Evolutionary conservation across 169 alveolate genomes (phyloP).

Genomic region (Plasmodium yoelii): DNA sequence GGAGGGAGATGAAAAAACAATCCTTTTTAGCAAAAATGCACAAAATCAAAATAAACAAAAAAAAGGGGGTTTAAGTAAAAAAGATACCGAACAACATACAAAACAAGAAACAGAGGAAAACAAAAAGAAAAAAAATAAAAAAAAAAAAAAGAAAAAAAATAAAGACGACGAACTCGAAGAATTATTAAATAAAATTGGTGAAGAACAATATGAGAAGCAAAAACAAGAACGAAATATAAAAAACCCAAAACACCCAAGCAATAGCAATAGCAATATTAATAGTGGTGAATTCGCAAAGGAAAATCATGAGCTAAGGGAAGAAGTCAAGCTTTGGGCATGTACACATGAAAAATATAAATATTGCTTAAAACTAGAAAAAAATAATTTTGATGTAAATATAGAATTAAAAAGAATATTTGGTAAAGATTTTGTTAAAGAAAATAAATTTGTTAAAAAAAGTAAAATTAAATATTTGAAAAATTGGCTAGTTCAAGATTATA

Average conservation of each 20-base stretch:
- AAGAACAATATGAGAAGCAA: neutral
- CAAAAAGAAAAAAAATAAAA: too few species aligned
- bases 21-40: too few species aligned
- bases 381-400: constrained; percentile 41
- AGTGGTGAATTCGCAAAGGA: neutral
- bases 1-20: neutral
- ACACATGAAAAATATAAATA: constrained; percentile 66
- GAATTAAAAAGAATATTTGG: constrained; percentile 68
- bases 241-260: neutral
- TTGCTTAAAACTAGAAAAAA: constrained; percentile 48
- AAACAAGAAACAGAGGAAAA: too few species aligned
- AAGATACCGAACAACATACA: too few species aligned
- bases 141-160: neutral
- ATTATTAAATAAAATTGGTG: neutral
- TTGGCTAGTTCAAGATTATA: constrained; percentile 64
- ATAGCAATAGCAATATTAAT: neutral
- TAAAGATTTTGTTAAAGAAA: constrained; percentile 47
- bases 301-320: neutral
- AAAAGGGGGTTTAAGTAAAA: too few species aligned
- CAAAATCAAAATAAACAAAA: too few species aligned
- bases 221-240: neutral
- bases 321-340: constrained; percentile 20
- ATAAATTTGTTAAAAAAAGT: constrained; percentile 36
- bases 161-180: neutral
- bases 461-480: constrained; percentile 54